phyloP scores from a whole-genome alignment of 2,329 filamentous ascomycete species.

The Rugonectria rugulosa region DNA sequence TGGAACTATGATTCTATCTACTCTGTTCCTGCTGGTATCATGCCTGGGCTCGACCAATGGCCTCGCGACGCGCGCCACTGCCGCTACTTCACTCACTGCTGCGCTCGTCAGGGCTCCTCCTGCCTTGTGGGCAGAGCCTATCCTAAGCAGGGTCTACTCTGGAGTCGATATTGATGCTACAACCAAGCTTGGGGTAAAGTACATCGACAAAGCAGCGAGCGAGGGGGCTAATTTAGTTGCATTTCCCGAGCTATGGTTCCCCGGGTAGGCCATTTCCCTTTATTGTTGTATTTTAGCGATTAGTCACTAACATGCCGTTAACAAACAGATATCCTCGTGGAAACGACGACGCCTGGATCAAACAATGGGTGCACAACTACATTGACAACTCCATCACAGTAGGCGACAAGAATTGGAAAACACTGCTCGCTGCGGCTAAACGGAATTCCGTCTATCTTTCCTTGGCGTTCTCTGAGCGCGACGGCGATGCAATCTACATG shows the following conservation, averaged over 20 bases:
- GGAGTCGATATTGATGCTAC: conserved; percentile 9
- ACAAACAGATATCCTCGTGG: conserved; percentile 1
- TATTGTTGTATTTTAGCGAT: background rate
- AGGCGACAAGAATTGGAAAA: conserved; percentile 9
- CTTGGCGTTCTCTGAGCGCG: conserved; percentile 3
- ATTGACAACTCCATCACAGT: conserved; percentile 4
- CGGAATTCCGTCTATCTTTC: conserved; percentile 3
- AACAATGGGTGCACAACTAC: conserved; percentile 6
- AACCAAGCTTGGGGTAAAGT: conserved; percentile 1
- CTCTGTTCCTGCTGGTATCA: no score
- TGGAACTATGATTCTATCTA: no score
- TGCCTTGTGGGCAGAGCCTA: conserved; percentile 8
- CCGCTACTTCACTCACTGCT: conserved; percentile 7
- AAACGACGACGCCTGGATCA: conserved; percentile 8
- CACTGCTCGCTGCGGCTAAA: background rate
- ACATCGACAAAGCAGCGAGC: conserved; percentile 1
- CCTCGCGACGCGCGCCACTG: no score
- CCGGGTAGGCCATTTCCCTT: background rate
- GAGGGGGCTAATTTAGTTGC: conserved; percentile 7
- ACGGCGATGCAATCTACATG: conserved; percentile 5
- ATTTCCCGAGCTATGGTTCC: conserved; percentile 9
- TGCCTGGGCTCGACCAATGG: no score
- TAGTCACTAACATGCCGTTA: background rate
- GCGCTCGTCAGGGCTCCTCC: conserved; percentile 8
- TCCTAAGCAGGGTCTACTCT: conserved; percentile 2